A percentile compares a stretch with the other conserved stretches of the same genome.
phyloP scores from a whole-genome alignment of 2,329 filamentous ascomycete genomes.

The Trichoderma aggressivum region DNA sequence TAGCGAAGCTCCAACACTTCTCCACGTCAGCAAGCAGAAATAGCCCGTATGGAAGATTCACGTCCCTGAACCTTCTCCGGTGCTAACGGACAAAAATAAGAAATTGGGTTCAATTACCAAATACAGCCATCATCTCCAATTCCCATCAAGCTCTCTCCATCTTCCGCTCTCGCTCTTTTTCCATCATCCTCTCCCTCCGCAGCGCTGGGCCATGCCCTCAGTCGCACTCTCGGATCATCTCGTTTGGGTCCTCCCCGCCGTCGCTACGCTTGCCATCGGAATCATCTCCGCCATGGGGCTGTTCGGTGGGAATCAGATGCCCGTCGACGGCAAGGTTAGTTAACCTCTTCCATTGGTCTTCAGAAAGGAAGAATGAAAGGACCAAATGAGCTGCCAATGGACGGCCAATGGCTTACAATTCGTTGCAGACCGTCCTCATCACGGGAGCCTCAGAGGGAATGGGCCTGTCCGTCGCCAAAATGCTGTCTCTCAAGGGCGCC shows the following conservation, averaged over 20 bases:
- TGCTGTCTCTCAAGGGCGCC: slow-evolving; percentile 79
- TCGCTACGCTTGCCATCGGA: slow-evolving; percentile 36
- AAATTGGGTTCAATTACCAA: not conserved
- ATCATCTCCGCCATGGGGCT: slow-evolving; percentile 57
- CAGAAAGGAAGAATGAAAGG: not conserved
- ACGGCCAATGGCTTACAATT: not conserved
- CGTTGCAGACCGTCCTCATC: slow-evolving; percentile 71
- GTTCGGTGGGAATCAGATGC: slow-evolving; percentile 71
- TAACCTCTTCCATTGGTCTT: not conserved
- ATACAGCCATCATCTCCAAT: not conserved
- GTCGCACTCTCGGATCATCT: slow-evolving; percentile 10
- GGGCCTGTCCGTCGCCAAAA: slow-evolving; percentile 70
- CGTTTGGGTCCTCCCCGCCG: slow-evolving; percentile 28
- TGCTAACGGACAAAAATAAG: not conserved
- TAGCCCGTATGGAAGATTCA: not conserved
- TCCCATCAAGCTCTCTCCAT: not conserved
- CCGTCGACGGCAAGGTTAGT: slow-evolving; percentile 76
- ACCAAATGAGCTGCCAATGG: not conserved
- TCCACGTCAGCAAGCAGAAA: not conserved
- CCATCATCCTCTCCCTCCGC: not conserved
- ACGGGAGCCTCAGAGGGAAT: slow-evolving; percentile 93
- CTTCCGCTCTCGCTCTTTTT: not conserved
- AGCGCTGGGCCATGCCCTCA: slow-evolving; percentile 9
- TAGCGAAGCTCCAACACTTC: not conserved
- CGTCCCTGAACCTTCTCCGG: not conserved